phyloP scores from a whole-genome alignment of 2,329 filamentous ascomycete genomes.

The Pseudocercospora eumusae region DNA sequence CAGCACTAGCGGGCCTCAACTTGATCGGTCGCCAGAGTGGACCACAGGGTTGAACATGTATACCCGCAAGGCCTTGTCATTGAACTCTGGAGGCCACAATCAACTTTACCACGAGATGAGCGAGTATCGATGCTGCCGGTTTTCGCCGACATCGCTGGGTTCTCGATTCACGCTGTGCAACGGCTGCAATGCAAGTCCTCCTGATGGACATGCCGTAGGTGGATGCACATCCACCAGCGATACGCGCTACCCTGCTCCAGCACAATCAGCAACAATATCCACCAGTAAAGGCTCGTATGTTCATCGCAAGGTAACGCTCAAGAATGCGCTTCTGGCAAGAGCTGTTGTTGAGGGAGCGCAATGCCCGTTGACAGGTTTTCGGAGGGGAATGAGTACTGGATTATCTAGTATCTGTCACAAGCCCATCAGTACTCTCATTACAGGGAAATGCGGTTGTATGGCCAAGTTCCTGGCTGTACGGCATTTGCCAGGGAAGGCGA shows the following conservation, averaged over 20 bases:
- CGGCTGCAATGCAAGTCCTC: neutral
- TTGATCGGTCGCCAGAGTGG: conserved; percentile 28
- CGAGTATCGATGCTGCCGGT: neutral
- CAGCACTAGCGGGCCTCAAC: conserved; percentile 37
- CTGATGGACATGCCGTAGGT: neutral
- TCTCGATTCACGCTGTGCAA: neutral
- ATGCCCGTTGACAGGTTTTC: too few relatives aligned
- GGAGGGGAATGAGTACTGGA: too few relatives aligned
- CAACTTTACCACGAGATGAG: neutral
- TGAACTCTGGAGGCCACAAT: neutral
- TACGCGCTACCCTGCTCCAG: too few relatives aligned
- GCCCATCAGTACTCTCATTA: neutral
- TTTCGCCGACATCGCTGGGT: neutral
- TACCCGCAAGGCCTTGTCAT: neutral
- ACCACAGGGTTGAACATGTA: neutral
- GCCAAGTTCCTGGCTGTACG: too few relatives aligned
- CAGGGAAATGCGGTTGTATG: neutral
- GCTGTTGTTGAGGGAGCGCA: too few relatives aligned
- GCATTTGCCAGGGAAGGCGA: neutral
- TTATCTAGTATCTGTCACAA: neutral
- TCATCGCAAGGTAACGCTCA: too few relatives aligned
- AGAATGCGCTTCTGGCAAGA: too few relatives aligned
- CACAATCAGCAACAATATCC: too few relatives aligned
- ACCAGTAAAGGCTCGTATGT: too few relatives aligned
- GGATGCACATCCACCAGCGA: too few relatives aligned